These are phyloP conservation scores for Helotiales sp. DNA, from an alignment of 2,329 filamentous ascomycete species.

Conservation along the genomic window DNA sequence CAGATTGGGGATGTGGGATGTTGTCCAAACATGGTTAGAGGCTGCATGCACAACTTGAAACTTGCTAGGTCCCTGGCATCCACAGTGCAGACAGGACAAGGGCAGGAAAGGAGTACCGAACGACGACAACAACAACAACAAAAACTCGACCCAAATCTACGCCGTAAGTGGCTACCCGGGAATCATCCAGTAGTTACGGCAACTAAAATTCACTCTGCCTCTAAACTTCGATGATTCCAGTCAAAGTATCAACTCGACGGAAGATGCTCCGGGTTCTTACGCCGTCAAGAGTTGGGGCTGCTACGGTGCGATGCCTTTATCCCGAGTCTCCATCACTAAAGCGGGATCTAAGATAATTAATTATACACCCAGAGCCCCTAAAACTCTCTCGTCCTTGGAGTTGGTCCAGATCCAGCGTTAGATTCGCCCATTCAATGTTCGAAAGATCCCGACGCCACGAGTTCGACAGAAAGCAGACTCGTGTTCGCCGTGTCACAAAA, in stretches of 20 bases:
- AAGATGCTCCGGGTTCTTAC: not conserved
- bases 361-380: not conserved
- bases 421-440: not conserved
- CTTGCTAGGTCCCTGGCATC: too few relatives aligned
- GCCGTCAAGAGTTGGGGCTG: not conserved
- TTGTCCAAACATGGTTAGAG: not conserved
- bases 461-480: slow-evolving; percentile 2
- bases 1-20: not conserved
- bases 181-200: not conserved
- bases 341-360: not conserved
- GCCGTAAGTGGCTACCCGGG: not conserved
- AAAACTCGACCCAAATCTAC: not conserved
- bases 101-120: too few relatives aligned
- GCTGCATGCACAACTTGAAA: not conserved
- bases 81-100: too few relatives aligned
- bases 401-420: not conserved
- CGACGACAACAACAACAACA: not conserved
- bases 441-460: not conserved
- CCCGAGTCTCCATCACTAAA: not conserved
- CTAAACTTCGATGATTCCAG: not conserved
- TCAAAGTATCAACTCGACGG: not conserved
- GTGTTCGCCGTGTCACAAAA: slow-evolving; percentile 24
- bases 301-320: not conserved
- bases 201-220: not conserved
- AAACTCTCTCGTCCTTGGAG: not conserved